Conservation (phyloP, 176 grass and related monocot species). For the Elaeis guineensis region DNA sequence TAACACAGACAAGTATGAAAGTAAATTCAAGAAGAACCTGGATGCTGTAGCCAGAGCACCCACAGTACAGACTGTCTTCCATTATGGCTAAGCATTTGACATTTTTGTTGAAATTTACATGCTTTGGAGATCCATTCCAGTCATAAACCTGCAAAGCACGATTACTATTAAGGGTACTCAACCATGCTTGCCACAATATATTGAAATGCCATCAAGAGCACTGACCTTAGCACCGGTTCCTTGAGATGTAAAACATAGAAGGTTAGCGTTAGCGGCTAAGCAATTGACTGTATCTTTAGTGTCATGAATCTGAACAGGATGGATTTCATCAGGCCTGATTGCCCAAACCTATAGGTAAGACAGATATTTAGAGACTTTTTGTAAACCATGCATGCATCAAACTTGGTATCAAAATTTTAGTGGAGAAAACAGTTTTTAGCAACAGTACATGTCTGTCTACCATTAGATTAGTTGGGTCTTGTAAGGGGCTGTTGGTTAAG, state of each 20-base stretch:
- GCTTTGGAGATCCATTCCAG: not conserved
- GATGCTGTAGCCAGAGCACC: conserved; percentile 1
- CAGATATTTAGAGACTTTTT: not conserved
- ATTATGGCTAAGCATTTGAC: not conserved
- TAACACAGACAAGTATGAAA: too few species aligned
- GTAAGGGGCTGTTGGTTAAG: too few species aligned
- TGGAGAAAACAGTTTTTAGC: too few species aligned
- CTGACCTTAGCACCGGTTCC: not conserved
- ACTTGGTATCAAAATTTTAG: too few species aligned
- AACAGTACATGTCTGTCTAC: too few species aligned
- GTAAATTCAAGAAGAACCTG: not conserved
- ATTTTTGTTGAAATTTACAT: conserved; percentile 1
- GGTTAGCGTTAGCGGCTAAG: not conserved
- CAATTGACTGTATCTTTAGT: not conserved
- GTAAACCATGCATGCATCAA: not conserved
- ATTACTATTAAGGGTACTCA: not conserved
- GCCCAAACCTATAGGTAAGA: not conserved
- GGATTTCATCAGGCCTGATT: not conserved
- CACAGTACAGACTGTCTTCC: not conserved
- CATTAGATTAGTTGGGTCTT: too few species aligned
- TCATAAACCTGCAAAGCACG: not conserved
- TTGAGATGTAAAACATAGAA: not conserved
- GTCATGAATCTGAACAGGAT: not conserved
- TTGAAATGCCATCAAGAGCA: not conserved
- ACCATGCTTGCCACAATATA: not conserved